Percentiles rank a stretch among this genome's conserved stretches.
Evolutionary conservation across 768 basidiomycete genomes (phyloP).

Genomic region (Mrakia hoshinonis): DNA sequence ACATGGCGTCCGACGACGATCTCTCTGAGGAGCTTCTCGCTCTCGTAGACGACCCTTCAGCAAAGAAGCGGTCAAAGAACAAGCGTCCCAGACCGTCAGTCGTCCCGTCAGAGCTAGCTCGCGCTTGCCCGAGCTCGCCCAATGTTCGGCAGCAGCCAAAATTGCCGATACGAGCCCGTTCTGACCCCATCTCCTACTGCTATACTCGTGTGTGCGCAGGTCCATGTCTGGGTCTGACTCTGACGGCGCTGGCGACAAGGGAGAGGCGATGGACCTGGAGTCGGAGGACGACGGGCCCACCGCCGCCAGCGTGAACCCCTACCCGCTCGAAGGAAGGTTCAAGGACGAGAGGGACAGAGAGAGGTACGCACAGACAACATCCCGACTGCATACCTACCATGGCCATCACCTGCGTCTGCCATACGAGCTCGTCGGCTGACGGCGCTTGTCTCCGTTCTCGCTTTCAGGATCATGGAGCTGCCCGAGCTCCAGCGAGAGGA

Average conservation of each 20-base stretch:
- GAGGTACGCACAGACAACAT: constrained; percentile 49
- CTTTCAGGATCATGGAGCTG: constrained; percentile 60
- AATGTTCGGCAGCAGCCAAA: too few relatives aligned
- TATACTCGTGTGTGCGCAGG: too few relatives aligned
- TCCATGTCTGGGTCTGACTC: constrained; percentile 33
- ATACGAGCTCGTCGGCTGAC: background rate
- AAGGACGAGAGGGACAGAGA: constrained; percentile 73
- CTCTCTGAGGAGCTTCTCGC: constrained; percentile 63
- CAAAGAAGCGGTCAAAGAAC: constrained; percentile 27
- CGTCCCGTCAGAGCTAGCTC: too few relatives aligned
- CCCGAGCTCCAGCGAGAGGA: constrained; percentile 84
- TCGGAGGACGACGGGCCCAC: constrained; percentile 29
- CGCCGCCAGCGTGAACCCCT: constrained; percentile 49
- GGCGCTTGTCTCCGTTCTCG: background rate
- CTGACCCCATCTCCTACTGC: too few relatives aligned
- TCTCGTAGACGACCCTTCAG: constrained; percentile 54
- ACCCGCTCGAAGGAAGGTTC: constrained; percentile 87
- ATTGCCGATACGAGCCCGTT: constrained; percentile 32
- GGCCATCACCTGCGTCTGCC: background rate
- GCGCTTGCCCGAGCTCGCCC: too few relatives aligned
- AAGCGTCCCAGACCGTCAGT: constrained; percentile 3
- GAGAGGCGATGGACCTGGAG: constrained; percentile 45
- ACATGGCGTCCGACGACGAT: constrained; percentile 26
- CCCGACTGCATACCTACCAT: background rate
- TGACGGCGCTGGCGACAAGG: constrained; percentile 43